These are phyloP conservation scores for Gnomoniopsis smithogilvyi DNA, from an alignment of 2,329 filamentous ascomycete genomes.

Conservation along the genomic window DNA sequence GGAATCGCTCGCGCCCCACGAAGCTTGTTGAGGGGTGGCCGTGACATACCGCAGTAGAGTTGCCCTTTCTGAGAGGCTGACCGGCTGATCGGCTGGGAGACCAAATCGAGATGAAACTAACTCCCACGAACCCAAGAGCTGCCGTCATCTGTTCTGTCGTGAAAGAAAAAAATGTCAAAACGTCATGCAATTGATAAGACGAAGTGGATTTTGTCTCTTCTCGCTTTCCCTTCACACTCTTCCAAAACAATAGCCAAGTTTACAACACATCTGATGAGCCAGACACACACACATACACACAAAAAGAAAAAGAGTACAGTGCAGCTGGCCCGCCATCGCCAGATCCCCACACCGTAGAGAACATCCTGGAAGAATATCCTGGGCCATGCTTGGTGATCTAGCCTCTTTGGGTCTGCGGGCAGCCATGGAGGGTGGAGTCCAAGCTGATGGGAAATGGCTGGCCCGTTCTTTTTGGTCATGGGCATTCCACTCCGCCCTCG, in stretches of 20 bases:
- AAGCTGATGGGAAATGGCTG: constrained; percentile 14
- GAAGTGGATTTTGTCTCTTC: neutral
- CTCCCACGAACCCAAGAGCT: neutral
- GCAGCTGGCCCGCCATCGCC: neutral
- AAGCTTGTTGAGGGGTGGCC: neutral
- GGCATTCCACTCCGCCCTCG: constrained; percentile 12
- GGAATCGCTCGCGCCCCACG: neutral
- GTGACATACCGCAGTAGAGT: neutral
- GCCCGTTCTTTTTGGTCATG: constrained; percentile 11
- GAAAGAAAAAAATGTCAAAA: neutral
- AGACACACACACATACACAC: neutral
- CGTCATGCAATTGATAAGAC: neutral
- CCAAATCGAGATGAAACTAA: constrained; percentile 2
- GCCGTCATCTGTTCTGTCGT: neutral
- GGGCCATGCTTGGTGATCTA: constrained; percentile 8
- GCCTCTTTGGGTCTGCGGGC: constrained; percentile 8
- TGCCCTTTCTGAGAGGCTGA: neutral
- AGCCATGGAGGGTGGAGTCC: constrained; percentile 13
- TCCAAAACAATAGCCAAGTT: neutral
- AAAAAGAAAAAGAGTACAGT: neutral
- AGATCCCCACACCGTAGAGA: neutral
- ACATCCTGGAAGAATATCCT: constrained; percentile 11
- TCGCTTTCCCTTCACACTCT: no score
- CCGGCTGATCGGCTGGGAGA: neutral
- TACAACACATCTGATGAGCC: neutral